phyloP scores from a whole-genome alignment of 345 rosid genomes.

The Salix udensis region DNA sequence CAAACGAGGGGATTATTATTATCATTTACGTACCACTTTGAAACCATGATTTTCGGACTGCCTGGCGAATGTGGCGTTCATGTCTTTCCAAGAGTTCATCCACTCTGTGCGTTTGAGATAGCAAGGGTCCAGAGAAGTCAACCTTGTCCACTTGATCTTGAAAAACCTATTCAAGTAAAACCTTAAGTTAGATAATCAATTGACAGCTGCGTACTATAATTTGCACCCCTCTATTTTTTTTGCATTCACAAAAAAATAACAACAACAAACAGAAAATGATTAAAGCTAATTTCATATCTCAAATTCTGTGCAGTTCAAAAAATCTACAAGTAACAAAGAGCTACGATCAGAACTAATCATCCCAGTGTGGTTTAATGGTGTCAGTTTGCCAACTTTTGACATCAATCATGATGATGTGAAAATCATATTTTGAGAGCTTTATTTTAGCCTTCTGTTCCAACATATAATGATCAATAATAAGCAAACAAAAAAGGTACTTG shows the following conservation, averaged over 20 bases:
- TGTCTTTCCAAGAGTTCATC: conserved; percentile 75
- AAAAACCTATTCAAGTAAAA: conserved; percentile 48
- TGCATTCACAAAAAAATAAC: neutral
- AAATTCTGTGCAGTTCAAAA: neutral
- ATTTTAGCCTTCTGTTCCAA: neutral
- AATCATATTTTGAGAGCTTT: neutral
- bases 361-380: neutral
- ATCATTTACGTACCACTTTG: conserved; percentile 53
- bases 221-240: neutral
- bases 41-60: conserved; percentile 86
- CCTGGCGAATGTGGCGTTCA: conserved; percentile 78
- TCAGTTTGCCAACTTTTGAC: neutral
- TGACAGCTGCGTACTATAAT: neutral
- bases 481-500: too few relatives aligned
- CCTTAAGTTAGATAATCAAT: neutral
- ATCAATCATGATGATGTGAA: neutral
- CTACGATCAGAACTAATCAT: neutral
- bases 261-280: neutral
- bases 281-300: neutral
- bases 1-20: neutral
- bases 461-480: neutral
- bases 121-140: conserved; percentile 80
- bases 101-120: conserved; percentile 66
- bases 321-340: neutral
- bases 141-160: conserved; percentile 61